Evolutionary conservation across 108 stramenopile species (phyloP).

Genomic region (Schizochytrium sp.): DNA sequence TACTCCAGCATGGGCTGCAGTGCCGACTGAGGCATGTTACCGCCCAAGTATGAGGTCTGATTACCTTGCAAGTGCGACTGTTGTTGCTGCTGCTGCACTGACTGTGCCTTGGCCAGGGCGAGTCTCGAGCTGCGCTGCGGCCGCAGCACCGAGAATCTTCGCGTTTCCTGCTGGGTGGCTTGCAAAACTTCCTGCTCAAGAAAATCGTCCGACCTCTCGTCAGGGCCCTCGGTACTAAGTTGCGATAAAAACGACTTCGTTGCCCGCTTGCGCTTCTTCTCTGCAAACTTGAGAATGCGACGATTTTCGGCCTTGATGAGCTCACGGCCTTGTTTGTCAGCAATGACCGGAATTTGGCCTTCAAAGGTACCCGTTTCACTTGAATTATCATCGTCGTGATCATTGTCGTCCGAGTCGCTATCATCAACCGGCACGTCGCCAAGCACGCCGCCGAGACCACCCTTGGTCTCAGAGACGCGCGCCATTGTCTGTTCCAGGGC

Average conservation of each 20-base stretch:
- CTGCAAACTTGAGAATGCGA: neutral
- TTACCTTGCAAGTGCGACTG: too few relatives aligned
- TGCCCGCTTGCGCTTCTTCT: neutral
- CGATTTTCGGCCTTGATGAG: conserved; percentile 13
- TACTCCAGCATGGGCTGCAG: too few relatives aligned
- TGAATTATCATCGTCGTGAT: neutral
- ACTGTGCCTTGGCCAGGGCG: neutral
- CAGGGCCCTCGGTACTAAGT: neutral
- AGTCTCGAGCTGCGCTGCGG: neutral
- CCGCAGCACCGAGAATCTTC: neutral
- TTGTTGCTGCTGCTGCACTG: neutral
- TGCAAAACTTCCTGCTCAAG: neutral
- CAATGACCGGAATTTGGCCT: neutral
- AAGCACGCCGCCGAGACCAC: neutral
- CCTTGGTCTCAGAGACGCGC: neutral
- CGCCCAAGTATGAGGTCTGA: too few relatives aligned
- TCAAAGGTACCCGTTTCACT: neutral
- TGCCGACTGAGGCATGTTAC: too few relatives aligned
- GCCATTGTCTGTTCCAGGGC: neutral
- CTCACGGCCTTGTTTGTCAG: neutral
- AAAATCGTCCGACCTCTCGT: neutral
- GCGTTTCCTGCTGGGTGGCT: neutral
- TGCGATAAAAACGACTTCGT: neutral
- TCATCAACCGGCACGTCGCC: neutral
- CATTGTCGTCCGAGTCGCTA: neutral